Evolutionary conservation across 768 basidiomycete genomes (phyloP).

Genomic region (Arthromyces matolae): DNA sequence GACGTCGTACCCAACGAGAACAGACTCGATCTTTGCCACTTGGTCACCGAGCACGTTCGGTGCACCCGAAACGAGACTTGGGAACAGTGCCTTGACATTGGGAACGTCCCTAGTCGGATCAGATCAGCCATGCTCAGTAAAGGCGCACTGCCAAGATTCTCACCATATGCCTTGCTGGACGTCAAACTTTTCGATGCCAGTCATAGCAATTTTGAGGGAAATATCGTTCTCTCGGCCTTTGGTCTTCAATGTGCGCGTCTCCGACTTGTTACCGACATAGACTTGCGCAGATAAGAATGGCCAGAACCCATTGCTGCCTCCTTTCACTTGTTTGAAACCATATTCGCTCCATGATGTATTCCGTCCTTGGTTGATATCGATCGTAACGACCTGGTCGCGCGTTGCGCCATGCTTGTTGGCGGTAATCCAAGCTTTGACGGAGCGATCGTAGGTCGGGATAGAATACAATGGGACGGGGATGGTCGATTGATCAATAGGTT

Average conservation of each 20-base stretch:
- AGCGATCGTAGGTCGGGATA: conserved; percentile 2
- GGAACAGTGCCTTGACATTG: conserved; percentile 9
- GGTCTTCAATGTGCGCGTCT: conserved; percentile 3
- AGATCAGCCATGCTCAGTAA: not conserved
- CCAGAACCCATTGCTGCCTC: conserved; percentile 7
- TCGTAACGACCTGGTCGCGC: conserved; percentile 5
- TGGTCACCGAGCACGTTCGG: conserved; percentile 10
- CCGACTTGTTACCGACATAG: not conserved
- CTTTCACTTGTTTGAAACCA: conserved; percentile 5
- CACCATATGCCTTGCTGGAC: conserved; percentile 6
- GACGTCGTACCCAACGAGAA: conserved; percentile 7
- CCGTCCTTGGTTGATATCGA: conserved; percentile 5
- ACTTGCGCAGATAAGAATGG: conserved; percentile 8
- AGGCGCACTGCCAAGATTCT: not conserved
- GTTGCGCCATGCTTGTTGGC: not conserved
- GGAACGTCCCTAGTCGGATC: conserved; percentile 6
- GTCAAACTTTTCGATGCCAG: conserved; percentile 9
- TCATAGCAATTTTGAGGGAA: conserved; percentile 4
- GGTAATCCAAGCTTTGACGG: conserved; percentile 3
- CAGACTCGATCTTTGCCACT: not conserved
- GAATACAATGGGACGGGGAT: conserved; percentile 2
- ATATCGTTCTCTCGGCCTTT: conserved; percentile 3
- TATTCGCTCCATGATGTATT: conserved; percentile 8
- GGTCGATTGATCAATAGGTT: not conserved
- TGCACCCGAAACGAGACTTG: conserved; percentile 3